Conservation (phyloP, 805 yeast genomes). For the Nakazawaea molendinolei region DNA sequence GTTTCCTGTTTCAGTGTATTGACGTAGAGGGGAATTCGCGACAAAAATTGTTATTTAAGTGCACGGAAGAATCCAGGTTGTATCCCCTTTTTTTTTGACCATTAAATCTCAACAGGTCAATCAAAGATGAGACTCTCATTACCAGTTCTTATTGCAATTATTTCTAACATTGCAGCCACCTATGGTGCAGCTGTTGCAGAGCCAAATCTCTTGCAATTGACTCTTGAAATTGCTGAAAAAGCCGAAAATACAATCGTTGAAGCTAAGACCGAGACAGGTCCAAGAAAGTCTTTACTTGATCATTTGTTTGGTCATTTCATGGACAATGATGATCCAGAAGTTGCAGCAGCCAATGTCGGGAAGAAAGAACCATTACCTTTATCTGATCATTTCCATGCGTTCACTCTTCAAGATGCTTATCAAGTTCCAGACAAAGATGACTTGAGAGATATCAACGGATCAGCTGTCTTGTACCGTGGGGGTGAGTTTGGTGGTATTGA, state of each 20-base stretch:
- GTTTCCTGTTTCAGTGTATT: too few relatives aligned
- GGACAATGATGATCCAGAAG: constrained; percentile 21
- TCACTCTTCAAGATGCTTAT: constrained; percentile 26
- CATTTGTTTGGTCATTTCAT: constrained; percentile 27
- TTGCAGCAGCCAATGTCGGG: constrained; percentile 17
- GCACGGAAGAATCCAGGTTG: too few relatives aligned
- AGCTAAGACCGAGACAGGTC: constrained; percentile 12
- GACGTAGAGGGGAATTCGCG: too few relatives aligned
- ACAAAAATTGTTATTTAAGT: too few relatives aligned
- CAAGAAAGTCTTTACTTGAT: constrained; percentile 25
- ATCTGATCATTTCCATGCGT: constrained; percentile 23
- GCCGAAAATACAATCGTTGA: constrained; percentile 1
- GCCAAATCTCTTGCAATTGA: constrained; percentile 19
- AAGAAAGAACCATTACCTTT: constrained; percentile 24
- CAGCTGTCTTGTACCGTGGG: constrained; percentile 31
- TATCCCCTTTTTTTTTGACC: too few relatives aligned
- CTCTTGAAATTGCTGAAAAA: constrained; percentile 14
- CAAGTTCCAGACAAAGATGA: constrained; percentile 29
- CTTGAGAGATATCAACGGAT: constrained; percentile 31
- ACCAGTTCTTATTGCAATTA: constrained; percentile 13
- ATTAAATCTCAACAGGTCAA: too few relatives aligned
- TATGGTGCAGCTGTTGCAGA: constrained; percentile 13
- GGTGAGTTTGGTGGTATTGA: constrained; percentile 47
- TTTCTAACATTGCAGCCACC: constrained; percentile 7
- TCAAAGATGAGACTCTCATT: constrained; percentile 17